Conservation (phyloP, 2,329 filamentous ascomycete species). For the Helotiales sp. region DNA sequence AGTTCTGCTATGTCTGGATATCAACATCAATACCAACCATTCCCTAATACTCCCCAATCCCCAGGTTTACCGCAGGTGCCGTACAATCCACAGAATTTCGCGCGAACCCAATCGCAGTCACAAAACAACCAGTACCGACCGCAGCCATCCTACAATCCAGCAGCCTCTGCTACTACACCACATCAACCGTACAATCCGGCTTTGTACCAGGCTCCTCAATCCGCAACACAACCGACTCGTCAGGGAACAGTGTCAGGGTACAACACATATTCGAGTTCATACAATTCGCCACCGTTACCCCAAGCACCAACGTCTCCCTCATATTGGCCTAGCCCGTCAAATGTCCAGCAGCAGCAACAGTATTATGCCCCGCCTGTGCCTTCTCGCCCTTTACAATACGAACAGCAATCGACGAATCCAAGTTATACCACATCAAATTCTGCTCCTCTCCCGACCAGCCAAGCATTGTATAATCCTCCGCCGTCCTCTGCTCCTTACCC, state of each 20-base stretch:
- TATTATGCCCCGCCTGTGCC: conserved; percentile 26
- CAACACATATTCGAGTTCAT: conserved; percentile 48
- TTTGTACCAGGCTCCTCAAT: conserved; percentile 41
- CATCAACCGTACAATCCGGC: conserved; percentile 68
- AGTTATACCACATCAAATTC: conserved; percentile 28
- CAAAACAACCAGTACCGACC: conserved; percentile 44
- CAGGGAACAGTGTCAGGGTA: conserved; percentile 54
- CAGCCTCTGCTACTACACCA: conserved; percentile 49
- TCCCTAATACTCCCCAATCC: conserved; percentile 34
- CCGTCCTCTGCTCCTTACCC: conserved; percentile 24
- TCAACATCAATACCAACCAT: conserved; percentile 53
- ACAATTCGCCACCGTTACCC: conserved; percentile 34
- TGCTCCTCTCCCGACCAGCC: conserved; percentile 26
- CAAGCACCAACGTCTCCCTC: conserved; percentile 44
- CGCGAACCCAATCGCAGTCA: conserved; percentile 38
- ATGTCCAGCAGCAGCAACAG: conserved; percentile 11
- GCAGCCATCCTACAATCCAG: conserved; percentile 50
- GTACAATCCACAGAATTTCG: conserved; percentile 66
- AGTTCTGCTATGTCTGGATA: conserved; percentile 43
- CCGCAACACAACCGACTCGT: conserved; percentile 55
- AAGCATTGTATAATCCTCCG: conserved; percentile 27
- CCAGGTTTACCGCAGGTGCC: conserved; percentile 42
- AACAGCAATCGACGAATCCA: conserved; percentile 27
- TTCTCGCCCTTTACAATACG: conserved; percentile 28
- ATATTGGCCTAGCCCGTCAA: conserved; percentile 25